These are phyloP conservation scores for Pyrrhoderma lamaoense DNA, from an alignment of 1,284 basidiomycete genomes.

Conservation along the genomic window DNA sequence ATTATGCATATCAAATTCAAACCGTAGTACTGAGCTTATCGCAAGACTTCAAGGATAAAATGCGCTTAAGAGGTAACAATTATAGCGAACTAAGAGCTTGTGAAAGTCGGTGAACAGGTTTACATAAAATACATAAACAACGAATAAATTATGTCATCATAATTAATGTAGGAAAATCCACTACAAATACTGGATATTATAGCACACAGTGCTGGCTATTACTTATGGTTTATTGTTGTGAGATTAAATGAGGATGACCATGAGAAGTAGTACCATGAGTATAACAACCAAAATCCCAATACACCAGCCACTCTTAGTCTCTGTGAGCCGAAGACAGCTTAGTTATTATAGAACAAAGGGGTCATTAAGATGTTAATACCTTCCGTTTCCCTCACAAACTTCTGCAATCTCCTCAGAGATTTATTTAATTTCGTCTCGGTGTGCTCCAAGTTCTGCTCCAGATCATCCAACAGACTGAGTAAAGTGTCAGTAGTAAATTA, in stretches of 20 bases:
- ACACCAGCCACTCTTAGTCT: constrained; percentile 68
- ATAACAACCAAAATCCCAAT: constrained; percentile 49
- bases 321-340: constrained; percentile 28
- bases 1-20: too few species aligned
- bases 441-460: constrained; percentile 67
- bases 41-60: too few species aligned
- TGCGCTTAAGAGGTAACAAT: too few species aligned
- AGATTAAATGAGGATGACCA: constrained; percentile 41
- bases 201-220: too few species aligned
- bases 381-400: constrained; percentile 79
- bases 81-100: too few species aligned
- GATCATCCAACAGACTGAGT: constrained; percentile 72
- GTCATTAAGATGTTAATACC: constrained; percentile 37
- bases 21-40: too few species aligned
- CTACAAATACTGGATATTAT: too few species aligned
- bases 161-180: too few species aligned
- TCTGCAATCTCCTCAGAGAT: constrained; percentile 69
- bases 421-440: constrained; percentile 64
- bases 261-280: constrained; percentile 40
- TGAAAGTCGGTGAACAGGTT: too few species aligned
- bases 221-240: too few species aligned
- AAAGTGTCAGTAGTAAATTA: neutral
- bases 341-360: neutral
- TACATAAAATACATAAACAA: too few species aligned
- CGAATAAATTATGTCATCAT: too few species aligned